A percentile compares a stretch with the other conserved stretches of the same genome.
These are phyloP conservation scores for Penicillium taxi DNA, from an alignment of 495 filamentous ascomycete genomes.

Conservation along the genomic window DNA sequence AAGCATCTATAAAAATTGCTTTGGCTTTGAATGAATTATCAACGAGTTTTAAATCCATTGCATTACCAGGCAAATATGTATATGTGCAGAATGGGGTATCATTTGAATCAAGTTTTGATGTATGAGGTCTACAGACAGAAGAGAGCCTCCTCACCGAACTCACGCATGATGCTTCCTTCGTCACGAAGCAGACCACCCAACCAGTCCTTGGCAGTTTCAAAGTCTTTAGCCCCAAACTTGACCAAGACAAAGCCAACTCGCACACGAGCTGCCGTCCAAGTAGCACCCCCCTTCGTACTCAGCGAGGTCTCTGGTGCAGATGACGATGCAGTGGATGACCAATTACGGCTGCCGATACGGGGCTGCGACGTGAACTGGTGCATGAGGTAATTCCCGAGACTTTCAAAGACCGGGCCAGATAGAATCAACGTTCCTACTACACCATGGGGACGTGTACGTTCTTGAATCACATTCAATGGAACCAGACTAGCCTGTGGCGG, in stretches of 20 bases:
- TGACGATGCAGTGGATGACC: slow-evolving; percentile 39
- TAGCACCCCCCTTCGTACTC: slow-evolving; percentile 48
- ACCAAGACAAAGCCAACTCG: slow-evolving; percentile 74
- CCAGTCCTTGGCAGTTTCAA: slow-evolving; percentile 57
- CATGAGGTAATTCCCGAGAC: slow-evolving; percentile 61
- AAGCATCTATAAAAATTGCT: too few species aligned
- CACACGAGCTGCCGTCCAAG: slow-evolving; percentile 82
- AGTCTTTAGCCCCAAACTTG: slow-evolving; percentile 65
- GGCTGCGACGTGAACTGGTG: slow-evolving; percentile 67
- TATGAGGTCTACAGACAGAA: slow-evolving; percentile 42
- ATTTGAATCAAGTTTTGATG: too few species aligned
- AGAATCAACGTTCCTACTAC: slow-evolving; percentile 80
- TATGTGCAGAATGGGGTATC: too few species aligned
- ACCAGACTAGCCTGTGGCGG: slow-evolving; percentile 16
- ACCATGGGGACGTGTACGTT: slow-evolving; percentile 42
- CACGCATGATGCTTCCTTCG: slow-evolving; percentile 48
- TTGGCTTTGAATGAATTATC: too few species aligned
- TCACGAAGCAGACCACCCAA: slow-evolving; percentile 47
- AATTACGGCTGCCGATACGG: slow-evolving; percentile 76
- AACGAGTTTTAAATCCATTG: too few species aligned
- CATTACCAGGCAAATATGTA: too few species aligned
- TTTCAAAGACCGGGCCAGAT: slow-evolving; percentile 60
- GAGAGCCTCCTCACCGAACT: slow-evolving; percentile 57
- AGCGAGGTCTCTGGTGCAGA: slow-evolving; percentile 24
- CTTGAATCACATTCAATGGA: slow-evolving; percentile 28